phyloP scores from a whole-genome alignment of 805 yeast species.

The Ogataea haglerorum region DNA sequence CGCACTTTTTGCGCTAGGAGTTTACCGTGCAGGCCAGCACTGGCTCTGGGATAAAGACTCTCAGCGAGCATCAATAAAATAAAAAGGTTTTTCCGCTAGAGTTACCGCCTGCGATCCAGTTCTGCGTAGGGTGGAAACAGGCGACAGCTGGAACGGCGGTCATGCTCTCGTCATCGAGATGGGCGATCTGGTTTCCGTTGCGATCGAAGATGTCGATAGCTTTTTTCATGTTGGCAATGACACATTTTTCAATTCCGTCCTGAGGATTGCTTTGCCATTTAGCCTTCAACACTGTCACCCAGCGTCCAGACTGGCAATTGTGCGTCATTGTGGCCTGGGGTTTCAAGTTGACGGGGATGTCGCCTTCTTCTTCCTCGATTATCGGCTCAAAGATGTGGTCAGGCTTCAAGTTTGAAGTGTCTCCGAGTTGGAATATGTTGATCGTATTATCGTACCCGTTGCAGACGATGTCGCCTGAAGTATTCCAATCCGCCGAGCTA shows the following conservation, averaged over 20 bases:
- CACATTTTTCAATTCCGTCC: conserved; percentile 77
- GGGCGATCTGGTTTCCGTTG: conserved; percentile 75
- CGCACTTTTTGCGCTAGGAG: conserved; percentile 52
- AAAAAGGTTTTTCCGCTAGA: conserved; percentile 87
- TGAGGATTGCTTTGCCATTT: conserved; percentile 75
- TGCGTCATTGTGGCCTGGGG: conserved; percentile 71
- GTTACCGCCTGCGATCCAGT: conserved; percentile 92
- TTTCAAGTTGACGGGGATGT: conserved; percentile 39
- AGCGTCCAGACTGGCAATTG: conserved; percentile 94
- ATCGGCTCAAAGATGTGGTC: conserved; percentile 16
- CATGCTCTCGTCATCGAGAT: conserved; percentile 53
- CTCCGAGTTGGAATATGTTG: conserved; percentile 59
- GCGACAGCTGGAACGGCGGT: conserved; percentile 94
- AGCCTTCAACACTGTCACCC: conserved; percentile 91
- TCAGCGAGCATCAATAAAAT: conserved; percentile 33
- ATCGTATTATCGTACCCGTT: conserved; percentile 92
- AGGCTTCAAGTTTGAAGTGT: conserved; percentile 22
- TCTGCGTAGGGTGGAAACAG: conserved; percentile 75
- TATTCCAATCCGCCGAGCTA: conserved; percentile 81
- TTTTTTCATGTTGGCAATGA: conserved; percentile 90
- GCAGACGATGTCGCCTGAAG: conserved; percentile 67
- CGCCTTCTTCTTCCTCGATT: conserved; percentile 20
- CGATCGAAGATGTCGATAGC: conserved; percentile 79
- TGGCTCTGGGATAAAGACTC: conserved; percentile 46
- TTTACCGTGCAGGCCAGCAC: conserved; percentile 63